phyloP scores from a whole-genome alignment of 176 grass and related monocot species.

The Oryza coarctata region DNA sequence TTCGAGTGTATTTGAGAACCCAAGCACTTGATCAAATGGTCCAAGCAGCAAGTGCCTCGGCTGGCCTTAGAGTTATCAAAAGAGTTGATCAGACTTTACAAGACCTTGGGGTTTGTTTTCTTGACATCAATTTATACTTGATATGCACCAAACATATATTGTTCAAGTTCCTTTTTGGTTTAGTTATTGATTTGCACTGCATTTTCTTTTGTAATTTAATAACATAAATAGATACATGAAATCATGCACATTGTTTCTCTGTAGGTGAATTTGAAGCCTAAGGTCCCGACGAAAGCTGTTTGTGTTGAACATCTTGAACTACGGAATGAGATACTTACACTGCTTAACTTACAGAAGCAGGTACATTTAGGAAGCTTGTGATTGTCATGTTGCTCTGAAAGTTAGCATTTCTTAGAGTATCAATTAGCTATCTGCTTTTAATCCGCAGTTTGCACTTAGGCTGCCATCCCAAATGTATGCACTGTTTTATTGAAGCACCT shows the following conservation, averaged over 20 bases:
- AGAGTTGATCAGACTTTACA: slow-evolving; percentile 89
- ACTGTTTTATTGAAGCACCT: not conserved
- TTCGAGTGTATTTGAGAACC: slow-evolving; percentile 88
- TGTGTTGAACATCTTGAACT: slow-evolving; percentile 96
- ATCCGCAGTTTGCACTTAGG: slow-evolving; percentile 11
- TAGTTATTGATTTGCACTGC: not conserved
- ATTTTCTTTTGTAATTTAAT: not conserved
- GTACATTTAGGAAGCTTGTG: slow-evolving; percentile 37
- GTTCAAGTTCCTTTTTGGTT: not conserved
- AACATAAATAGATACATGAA: slow-evolving; percentile 19
- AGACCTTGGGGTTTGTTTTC: slow-evolving; percentile 80
- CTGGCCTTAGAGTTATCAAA: slow-evolving; percentile 87
- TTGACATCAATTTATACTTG: slow-evolving; percentile 9
- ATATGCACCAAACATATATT: not conserved
- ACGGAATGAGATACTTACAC: slow-evolving; percentile 92
- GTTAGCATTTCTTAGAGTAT: not conserved
- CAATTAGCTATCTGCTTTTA: not conserved
- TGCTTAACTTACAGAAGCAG: slow-evolving; percentile 99
- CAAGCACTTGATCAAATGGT: slow-evolving; percentile 96
- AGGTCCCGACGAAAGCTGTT: slow-evolving; percentile 96
- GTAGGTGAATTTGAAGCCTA: slow-evolving; percentile 95
- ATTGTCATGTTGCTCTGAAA: slow-evolving; percentile 5
- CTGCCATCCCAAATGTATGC: not conserved
- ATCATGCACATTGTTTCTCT: slow-evolving; percentile 24
- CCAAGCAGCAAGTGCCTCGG: slow-evolving; percentile 79